Percentiles rank a stretch among this genome's conserved stretches.
These are phyloP conservation scores for Lactarius tabidus DNA, from an alignment of 768 basidiomycete species.

Conservation along the genomic window DNA sequence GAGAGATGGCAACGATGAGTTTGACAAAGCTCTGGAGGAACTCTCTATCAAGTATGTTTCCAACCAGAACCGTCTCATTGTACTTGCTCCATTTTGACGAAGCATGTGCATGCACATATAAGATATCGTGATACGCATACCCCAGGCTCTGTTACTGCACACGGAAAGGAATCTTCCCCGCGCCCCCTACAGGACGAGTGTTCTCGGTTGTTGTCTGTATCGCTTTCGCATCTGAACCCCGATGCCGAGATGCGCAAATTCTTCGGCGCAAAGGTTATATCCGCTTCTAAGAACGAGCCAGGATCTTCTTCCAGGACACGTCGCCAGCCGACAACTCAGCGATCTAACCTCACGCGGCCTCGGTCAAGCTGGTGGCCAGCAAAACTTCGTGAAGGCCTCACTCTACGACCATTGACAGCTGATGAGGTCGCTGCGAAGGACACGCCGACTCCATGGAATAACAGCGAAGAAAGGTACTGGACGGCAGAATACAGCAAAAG, in stretches of 20 bases:
- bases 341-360: constrained; percentile 76
- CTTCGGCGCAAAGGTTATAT: constrained; percentile 88
- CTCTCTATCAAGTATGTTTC: constrained; percentile 64
- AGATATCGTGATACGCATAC: constrained; percentile 55
- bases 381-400: constrained; percentile 66
- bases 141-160: background rate
- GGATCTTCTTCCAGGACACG: constrained; percentile 34
- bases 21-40: constrained; percentile 82
- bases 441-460: constrained; percentile 36
- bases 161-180: constrained; percentile 28
- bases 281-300: constrained; percentile 47
- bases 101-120: background rate
- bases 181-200: constrained; percentile 35
- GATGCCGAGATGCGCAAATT: constrained; percentile 91
- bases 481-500: constrained; percentile 81
- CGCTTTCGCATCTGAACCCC: constrained; percentile 73
- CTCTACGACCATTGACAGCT: constrained; percentile 51
- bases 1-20: constrained; percentile 63
- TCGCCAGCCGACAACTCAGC: constrained; percentile 43
- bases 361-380: constrained; percentile 72
- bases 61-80: constrained; percentile 8
- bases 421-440: constrained; percentile 49
- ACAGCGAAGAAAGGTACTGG: constrained; percentile 76
- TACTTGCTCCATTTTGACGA: background rate
- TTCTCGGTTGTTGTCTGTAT: constrained; percentile 68